A percentile compares a stretch with the other conserved stretches of the same genome.
Evolutionary conservation across 2,329 filamentous ascomycete genomes (phyloP).

Genomic region (Fusarium domesticum): DNA sequence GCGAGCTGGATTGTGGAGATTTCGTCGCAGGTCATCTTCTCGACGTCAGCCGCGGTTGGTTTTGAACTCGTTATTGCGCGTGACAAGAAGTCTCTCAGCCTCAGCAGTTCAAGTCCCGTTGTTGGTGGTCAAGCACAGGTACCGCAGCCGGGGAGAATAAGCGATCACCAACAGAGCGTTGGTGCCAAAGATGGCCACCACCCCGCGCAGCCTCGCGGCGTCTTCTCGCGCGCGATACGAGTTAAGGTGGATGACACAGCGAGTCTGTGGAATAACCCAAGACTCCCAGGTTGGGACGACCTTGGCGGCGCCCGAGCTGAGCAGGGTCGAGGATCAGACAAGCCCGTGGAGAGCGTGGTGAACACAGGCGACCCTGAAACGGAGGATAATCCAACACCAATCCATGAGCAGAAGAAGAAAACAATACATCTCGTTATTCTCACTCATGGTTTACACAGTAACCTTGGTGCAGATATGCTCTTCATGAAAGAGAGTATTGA

Average conservation of each 20-base stretch:
- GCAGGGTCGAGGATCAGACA: conserved; percentile 26
- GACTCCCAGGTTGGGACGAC: conserved; percentile 65
- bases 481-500: conserved; percentile 98
- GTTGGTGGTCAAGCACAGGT: conserved; percentile 45
- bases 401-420: conserved; percentile 55
- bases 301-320: conserved; percentile 31
- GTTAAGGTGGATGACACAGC: conserved; percentile 84
- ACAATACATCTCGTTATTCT: conserved; percentile 88
- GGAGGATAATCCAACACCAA: conserved; percentile 20
- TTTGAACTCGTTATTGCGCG: conserved; percentile 85
- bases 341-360: conserved; percentile 34
- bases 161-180: conserved; percentile 69
- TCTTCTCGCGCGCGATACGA: conserved; percentile 78
- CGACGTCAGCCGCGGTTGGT: conserved; percentile 77
- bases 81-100: conserved; percentile 76
- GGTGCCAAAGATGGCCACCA: conserved; percentile 57
- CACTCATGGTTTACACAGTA: conserved; percentile 94
- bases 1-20: conserved; percentile 90
- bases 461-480: conserved; percentile 92
- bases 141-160: conserved; percentile 67
- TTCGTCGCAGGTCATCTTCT: conserved; percentile 90
- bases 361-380: conserved; percentile 34
- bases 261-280: conserved; percentile 88
- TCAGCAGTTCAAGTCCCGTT: conserved; percentile 51
- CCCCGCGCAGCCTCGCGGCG: conserved; percentile 64